phyloP scores from a whole-genome alignment of 2,329 filamentous ascomycete genomes.

The Colletotrichum acutatum region DNA sequence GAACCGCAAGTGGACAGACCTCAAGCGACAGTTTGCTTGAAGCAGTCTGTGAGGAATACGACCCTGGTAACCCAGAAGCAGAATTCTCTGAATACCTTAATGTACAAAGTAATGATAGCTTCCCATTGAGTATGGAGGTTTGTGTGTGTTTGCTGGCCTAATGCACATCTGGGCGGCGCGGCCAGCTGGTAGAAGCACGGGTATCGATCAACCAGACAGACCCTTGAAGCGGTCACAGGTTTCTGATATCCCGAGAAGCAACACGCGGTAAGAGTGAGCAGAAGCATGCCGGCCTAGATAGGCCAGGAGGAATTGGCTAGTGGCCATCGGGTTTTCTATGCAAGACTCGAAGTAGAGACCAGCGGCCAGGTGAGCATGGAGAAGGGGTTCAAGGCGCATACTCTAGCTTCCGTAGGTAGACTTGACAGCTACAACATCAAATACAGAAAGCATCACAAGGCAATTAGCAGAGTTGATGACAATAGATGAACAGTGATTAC shows the following conservation, averaged over 20 bases:
- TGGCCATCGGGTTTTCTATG: not conserved
- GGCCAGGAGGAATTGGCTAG: not conserved
- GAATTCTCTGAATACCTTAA: constrained; percentile 34
- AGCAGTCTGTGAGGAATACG: constrained; percentile 6
- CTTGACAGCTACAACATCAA: not conserved
- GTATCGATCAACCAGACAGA: not conserved
- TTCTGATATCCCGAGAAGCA: constrained; percentile 28
- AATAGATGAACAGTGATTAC: not conserved
- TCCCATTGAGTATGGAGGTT: constrained; percentile 29
- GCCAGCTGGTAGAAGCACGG: constrained; percentile 9
- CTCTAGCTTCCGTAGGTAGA: not conserved
- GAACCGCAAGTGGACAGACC: constrained; percentile 80
- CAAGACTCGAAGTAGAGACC: not conserved
- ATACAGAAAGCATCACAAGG: not conserved
- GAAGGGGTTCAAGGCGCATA: not conserved
- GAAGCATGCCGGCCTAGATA: not conserved
- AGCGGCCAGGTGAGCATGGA: not conserved
- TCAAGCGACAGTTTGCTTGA: constrained; percentile 69
- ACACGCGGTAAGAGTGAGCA: constrained; percentile 5
- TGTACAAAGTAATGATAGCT: constrained; percentile 36
- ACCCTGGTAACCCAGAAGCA: constrained; percentile 29
- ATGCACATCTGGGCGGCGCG: constrained; percentile 33
- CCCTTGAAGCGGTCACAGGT: constrained; percentile 7
- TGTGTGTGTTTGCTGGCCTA: constrained; percentile 34
- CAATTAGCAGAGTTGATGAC: not conserved